Base-by-base conservation (phyloP, 1,284 basidiomycete genomes). In the Somion occarium region DNA sequence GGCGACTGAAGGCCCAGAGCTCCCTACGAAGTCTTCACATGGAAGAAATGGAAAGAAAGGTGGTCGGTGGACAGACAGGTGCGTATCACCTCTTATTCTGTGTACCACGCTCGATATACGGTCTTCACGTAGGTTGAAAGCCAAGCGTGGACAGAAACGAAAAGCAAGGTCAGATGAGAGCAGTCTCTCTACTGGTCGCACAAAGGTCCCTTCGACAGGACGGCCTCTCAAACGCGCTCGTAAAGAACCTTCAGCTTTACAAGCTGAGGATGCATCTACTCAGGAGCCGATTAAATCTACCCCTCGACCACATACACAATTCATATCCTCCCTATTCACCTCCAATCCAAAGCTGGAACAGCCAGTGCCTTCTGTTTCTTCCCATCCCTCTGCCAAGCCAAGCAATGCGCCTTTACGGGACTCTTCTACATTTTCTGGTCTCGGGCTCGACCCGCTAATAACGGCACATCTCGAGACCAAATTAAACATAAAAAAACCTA, bases 311-410 rank as follows among this genome's bases (percentile, higher is more conserved):
- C 71, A 74, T 3, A 74, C 79, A 3, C 91, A 94, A 63, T 75
- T 94, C 54, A 92, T 97, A 58, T 97, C 94, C 0, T 95, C 93
- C 2, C 77, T 98, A 2, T 98, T 98, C 73, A 85, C 91, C 1
- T 90, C 82, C 54, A 91, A 90, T 61, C 90, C 85, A 5, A 83
- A 79, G 66, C 65, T 89, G 23, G 75, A 82, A 18, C 59, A 66
- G 13, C 74, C 74, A 20, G 56, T 63, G 7, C 59, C 61, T 30
- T 60, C 61, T n/a, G 51, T 64, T 13, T 46, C 58, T 18, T 54
- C 54, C 1, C 72, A 68, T 57, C 43, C 56, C 1, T 57, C 61
- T 25, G 66, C 71, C 5, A 72, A 73, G 42, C 92, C 93, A 0
- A 93, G 89, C 56, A 95, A 95, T 75, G 93, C 91, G 0, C 91